A percentile compares a stretch with the other conserved stretches of the same genome.
Conservation (phyloP, 139 green algal genomes). For the Penium margaritaceum region DNA sequence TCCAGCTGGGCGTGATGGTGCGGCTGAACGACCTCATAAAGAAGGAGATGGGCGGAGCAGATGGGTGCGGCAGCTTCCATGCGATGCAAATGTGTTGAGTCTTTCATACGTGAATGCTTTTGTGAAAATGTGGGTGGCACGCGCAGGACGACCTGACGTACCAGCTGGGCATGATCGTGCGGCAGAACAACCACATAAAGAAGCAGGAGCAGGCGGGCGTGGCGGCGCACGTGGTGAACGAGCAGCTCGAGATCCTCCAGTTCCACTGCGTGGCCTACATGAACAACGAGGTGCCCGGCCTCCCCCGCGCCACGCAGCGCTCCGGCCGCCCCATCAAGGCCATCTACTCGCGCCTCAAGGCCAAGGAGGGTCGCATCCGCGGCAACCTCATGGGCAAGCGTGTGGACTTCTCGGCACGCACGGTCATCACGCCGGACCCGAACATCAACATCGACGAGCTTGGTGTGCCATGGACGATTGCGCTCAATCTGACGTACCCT, state of each 20-base stretch:
- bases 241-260: constrained; percentile 72
- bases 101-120: no score
- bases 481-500: constrained; percentile 94
- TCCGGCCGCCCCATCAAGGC: constrained; percentile 83
- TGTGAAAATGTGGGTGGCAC: no score
- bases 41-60: no score
- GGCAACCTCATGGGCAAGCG: constrained; percentile 99
- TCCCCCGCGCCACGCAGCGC: constrained; percentile 48
- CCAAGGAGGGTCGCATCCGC: constrained; percentile 76
- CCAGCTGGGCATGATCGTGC: constrained; percentile 92
- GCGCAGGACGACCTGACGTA: constrained; percentile 96
- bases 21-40: no score
- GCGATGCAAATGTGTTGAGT: no score
- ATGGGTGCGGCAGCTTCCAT: no score
- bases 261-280: constrained; percentile 90
- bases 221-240: constrained; percentile 77
- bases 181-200: constrained; percentile 78
- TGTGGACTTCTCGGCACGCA: constrained; percentile 96
- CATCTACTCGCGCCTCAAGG: constrained; percentile 83
- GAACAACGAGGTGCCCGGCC: constrained; percentile 88
- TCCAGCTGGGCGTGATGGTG: no score
- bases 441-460: constrained; percentile 97
- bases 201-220: constrained; percentile 77
- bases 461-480: constrained; percentile 92
- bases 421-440: constrained; percentile 91